Base-by-base conservation (phyloP, 1,139 yeast genomes). In the Debaryomyces psychrophilus region DNA sequence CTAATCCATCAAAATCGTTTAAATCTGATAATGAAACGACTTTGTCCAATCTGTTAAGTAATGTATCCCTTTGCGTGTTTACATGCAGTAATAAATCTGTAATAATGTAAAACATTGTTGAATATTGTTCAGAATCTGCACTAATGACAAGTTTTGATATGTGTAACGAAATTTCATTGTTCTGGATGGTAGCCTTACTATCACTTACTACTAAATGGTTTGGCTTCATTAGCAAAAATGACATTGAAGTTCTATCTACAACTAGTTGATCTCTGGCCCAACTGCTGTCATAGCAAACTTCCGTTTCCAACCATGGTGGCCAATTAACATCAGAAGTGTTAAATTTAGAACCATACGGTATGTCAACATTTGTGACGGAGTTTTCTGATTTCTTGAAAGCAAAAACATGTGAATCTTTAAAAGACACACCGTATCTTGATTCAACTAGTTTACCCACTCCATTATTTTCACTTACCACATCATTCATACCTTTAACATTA, bases 301-400 rank as follows among this genome's bases (percentile, higher is more conserved):
- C 98, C 43, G 63, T 58, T 48, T 86, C 88, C 29, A 90, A 65
- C 90, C 93, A 86, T 1, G 96, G 96, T 0, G 96, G 93, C 97
- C 97, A 89, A 37, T 56, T 55, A 7, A 54, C 53, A 11, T 61
- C 59, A 23, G 42, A 38, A 34, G 60, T 47, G 1, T 56, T 43
- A 48, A 53, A 54, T 1, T 56, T 43, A 48, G 54, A 54, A 14
- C 69, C 70, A 44, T 63, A 62, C 18, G 63, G 64, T 18, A 62
- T 52, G 41, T 60, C 64, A 1, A 68, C 61, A 27, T 58, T 61
- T 1, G 61, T 45, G 8, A 59, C 52, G 4, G 58, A 45, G 9
- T 50, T 48, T 22, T 52, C 79, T 64, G 60, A 76, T 68, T 56
- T 79, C 20, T 60, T 73, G 54, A 90, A 76, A 5, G 86, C 85